Evolutionary conservation across 2,329 filamentous ascomycete genomes (phyloP).

Genomic region (Pseudopyricularia javanii): DNA sequence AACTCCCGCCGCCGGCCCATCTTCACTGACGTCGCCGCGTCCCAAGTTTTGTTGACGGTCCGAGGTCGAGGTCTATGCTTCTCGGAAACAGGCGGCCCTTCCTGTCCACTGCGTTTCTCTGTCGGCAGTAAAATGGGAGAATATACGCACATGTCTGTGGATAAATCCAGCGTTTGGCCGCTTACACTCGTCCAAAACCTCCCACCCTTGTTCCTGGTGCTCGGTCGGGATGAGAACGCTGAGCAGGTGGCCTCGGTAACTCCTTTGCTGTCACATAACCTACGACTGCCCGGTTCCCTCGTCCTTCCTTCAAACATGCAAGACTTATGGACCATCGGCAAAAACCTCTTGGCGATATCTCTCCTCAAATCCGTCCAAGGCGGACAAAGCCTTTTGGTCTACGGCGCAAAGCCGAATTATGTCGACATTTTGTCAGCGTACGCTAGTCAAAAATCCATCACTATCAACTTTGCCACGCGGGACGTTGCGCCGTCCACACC

Average conservation of each 20-base stretch:
- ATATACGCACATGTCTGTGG: not conserved
- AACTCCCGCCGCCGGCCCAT: conserved; percentile 6
- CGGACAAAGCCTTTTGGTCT: not conserved
- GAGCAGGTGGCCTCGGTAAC: not conserved
- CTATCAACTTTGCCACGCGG: not conserved
- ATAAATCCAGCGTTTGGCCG: not conserved
- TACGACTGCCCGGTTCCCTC: not conserved
- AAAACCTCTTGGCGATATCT: not conserved
- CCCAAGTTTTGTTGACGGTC: not conserved
- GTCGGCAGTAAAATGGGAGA: not conserved
- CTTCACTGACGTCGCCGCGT: not conserved
- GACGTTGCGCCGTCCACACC: not conserved
- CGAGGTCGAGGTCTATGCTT: not conserved
- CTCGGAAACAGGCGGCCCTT: not conserved
- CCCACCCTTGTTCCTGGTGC: not conserved
- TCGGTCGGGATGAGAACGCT: not conserved
- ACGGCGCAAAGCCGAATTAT: not conserved
- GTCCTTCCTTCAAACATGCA: not conserved
- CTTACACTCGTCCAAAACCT: not conserved
- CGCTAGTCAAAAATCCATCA: not conserved
- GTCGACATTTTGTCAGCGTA: not conserved
- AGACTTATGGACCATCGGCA: not conserved
- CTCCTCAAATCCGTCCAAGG: not conserved
- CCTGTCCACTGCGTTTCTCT: not conserved
- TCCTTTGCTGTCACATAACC: not conserved